Evolutionary conservation across 164 flowering plant species (phyloP).

Genomic region (Euptelea pleiosperma): DNA sequence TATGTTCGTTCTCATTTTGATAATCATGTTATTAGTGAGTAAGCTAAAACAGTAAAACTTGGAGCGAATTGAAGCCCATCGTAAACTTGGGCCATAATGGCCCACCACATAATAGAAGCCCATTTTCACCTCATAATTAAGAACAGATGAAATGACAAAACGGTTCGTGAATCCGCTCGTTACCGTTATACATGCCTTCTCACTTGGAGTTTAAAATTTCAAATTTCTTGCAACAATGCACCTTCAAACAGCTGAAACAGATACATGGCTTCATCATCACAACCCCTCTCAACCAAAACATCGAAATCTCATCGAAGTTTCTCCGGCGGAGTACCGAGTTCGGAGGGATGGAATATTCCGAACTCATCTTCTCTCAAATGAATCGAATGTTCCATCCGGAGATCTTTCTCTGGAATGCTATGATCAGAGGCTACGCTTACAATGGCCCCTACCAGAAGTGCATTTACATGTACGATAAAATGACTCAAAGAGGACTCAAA

Average conservation of each 20-base stretch:
- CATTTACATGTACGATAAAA: constrained; percentile 34
- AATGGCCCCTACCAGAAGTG: constrained; percentile 37
- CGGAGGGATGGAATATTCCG: constrained; percentile 40
- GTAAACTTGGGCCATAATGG: too few relatives aligned
- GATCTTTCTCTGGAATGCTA: constrained; percentile 35
- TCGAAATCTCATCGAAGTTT: constrained; percentile 29
- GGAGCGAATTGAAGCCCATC: too few relatives aligned
- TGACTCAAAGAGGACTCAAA: constrained; percentile 37
- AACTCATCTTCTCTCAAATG: constrained; percentile 28
- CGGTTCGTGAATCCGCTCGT: neutral
- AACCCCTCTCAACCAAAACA: constrained; percentile 19
- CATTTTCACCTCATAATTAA: too few relatives aligned
- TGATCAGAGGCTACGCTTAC: constrained; percentile 44
- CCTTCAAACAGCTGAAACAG: constrained; percentile 40
- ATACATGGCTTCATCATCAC: constrained; percentile 37
- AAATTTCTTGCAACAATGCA: constrained; percentile 30
- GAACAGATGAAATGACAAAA: too few relatives aligned
- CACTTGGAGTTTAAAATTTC: constrained; percentile 11
- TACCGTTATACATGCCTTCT: neutral
- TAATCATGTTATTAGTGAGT: too few relatives aligned
- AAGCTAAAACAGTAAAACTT: too few relatives aligned
- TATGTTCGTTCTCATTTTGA: too few relatives aligned
- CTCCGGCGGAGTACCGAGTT: constrained; percentile 49
- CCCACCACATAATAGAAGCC: too few relatives aligned
- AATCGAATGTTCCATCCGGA: constrained; percentile 14